Evolutionary conservation across 2,329 filamentous ascomycete species (phyloP).

Genomic region (Sclerotinia sclerotiorum): DNA sequence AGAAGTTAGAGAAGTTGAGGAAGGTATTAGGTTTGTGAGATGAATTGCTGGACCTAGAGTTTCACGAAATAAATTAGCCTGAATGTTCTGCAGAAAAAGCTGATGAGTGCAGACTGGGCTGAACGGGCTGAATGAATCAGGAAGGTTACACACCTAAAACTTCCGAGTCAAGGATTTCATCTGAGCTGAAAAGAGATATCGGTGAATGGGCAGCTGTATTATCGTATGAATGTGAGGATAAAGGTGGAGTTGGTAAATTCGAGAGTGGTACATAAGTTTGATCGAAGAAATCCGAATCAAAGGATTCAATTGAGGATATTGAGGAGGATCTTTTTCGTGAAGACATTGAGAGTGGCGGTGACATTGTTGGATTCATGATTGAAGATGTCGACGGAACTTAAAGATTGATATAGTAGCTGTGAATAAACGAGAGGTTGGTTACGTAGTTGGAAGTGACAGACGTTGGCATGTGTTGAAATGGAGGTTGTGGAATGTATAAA

Average conservation of each 20-base stretch:
- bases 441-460: neutral
- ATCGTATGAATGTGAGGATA: conserved; percentile 43
- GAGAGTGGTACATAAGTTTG: conserved; percentile 65
- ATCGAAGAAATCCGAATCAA: conserved; percentile 53
- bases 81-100: conserved; percentile 15
- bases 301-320: conserved; percentile 35
- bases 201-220: conserved; percentile 29
- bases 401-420: neutral
- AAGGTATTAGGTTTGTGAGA: conserved; percentile 65
- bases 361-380: conserved; percentile 19
- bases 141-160: conserved; percentile 35
- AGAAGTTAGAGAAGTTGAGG: conserved; percentile 58
- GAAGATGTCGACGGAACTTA: neutral
- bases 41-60: conserved; percentile 62
- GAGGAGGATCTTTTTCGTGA: conserved; percentile 29
- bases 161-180: conserved; percentile 36
- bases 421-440: conserved; percentile 11
- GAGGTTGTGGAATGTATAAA: conserved; percentile 2
- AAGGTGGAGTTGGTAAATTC: conserved; percentile 66
- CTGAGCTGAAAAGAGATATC: conserved; percentile 28
- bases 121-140: conserved; percentile 21
- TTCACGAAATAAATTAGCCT: conserved; percentile 35
- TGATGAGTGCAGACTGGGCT: conserved; percentile 8
- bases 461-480: neutral
- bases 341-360: conserved; percentile 30